A percentile compares a stretch with the other conserved stretches of the same genome.
phyloP scores from a whole-genome alignment of 2,329 filamentous ascomycete species.

The Fusarium metavorans region DNA sequence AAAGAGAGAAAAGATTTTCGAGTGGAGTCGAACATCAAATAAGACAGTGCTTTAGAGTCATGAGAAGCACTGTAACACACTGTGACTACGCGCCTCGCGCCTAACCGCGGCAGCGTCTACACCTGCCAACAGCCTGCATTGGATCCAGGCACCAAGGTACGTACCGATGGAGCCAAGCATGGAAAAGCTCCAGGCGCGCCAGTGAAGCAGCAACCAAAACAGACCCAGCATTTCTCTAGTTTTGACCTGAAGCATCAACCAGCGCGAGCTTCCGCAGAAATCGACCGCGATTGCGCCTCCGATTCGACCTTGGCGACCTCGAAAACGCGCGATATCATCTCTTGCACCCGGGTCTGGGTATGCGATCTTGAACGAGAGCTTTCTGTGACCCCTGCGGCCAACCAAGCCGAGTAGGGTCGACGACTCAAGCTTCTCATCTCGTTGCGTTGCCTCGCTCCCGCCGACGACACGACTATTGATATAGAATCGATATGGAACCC shows the following conservation, averaged over 20 bases:
- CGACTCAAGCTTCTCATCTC: conserved; percentile 19
- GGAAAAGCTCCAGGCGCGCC: conserved; percentile 35
- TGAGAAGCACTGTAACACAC: conserved; percentile 5
- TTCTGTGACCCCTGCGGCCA: conserved; percentile 42
- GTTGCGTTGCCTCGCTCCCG: neutral
- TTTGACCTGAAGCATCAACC: conserved; percentile 35
- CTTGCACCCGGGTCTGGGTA: conserved; percentile 30
- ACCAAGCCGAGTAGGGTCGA: conserved; percentile 44
- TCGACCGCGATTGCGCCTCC: conserved; percentile 15
- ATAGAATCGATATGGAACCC: neutral
- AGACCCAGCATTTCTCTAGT: conserved; percentile 38
- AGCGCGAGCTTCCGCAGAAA: conserved; percentile 22
- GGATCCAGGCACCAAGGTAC: conserved; percentile 29
- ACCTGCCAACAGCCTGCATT: neutral
- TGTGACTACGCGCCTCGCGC: conserved; percentile 31
- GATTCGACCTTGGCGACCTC: conserved; percentile 5
- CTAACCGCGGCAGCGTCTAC: conserved; percentile 7
- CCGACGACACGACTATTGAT: conserved; percentile 2
- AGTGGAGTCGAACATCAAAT: conserved; percentile 43
- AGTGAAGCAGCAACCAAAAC: conserved; percentile 42
- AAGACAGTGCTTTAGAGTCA: conserved; percentile 34
- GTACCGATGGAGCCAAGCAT: conserved; percentile 19
- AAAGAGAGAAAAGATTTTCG: conserved; percentile 41
- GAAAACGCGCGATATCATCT: conserved; percentile 17
- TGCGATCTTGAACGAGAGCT: conserved; percentile 37